These are phyloP conservation scores for Solanum dulcamara DNA, from an alignment of 257 asterid genomes.

Conservation along the genomic window DNA sequence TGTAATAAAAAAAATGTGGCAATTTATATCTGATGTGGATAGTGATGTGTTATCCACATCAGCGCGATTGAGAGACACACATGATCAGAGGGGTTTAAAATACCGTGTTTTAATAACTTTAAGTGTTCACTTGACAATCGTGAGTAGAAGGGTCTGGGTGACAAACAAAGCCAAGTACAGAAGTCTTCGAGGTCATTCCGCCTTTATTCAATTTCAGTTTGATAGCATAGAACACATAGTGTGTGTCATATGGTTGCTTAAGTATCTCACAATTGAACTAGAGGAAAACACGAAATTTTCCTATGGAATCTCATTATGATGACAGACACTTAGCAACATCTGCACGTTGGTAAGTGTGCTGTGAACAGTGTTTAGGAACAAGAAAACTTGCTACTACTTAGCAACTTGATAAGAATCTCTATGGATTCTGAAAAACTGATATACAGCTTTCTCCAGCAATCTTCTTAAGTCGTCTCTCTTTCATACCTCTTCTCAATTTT, in stretches of 20 bases:
- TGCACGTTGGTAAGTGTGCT: slow-evolving; percentile 7
- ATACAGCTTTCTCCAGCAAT: slow-evolving; percentile 58
- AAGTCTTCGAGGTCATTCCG: too few relatives aligned
- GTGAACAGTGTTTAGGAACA: slow-evolving; percentile 32
- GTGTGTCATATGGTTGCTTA: not conserved
- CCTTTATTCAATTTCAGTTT: not conserved
- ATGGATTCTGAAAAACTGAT: slow-evolving; percentile 24
- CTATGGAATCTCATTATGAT: not conserved
- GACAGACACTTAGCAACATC: not conserved
- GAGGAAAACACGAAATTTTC: not conserved
- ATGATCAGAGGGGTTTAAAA: too few relatives aligned
- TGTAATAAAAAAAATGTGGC: too few relatives aligned
- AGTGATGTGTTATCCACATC: too few relatives aligned
- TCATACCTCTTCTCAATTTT: slow-evolving; percentile 36
- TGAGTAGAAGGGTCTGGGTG: too few relatives aligned
- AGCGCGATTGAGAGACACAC: too few relatives aligned
- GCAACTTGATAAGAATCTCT: slow-evolving; percentile 24
- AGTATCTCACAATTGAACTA: not conserved
- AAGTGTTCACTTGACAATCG: too few relatives aligned
- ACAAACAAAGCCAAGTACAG: too few relatives aligned
- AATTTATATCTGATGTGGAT: too few relatives aligned
- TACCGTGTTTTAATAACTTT: too few relatives aligned
- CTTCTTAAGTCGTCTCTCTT: slow-evolving; percentile 42
- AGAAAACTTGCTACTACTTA: slow-evolving; percentile 14
- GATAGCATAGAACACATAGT: not conserved